Base-by-base conservation (phyloP, 805 yeast genomes). In the Nakazawaea holstii region DNA sequence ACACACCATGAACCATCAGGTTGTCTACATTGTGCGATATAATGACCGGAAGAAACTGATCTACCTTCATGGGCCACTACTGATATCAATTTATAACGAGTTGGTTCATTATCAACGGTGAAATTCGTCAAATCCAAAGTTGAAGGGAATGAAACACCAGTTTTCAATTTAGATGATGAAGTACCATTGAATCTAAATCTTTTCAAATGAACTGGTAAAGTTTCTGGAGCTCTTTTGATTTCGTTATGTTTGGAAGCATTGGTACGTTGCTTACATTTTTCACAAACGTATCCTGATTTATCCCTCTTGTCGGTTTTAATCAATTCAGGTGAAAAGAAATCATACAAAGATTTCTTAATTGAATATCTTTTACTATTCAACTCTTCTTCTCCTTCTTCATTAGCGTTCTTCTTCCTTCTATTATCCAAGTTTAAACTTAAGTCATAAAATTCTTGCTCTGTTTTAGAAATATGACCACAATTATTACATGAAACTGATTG, bases 61-160 rank as follows among this genome's bases (percentile, higher is more conserved):
- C 98, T 74, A 36, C 99, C 99, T 58, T 88, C 96, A 60, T 94
- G 99, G 4, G 90, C 92, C 51, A 92, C 87, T 14, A 92, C 96
- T 20, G 91, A 80, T 14, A 80, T 73, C 53, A 94, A 73, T 60
- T 82, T 84, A 66, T 94, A 94, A 33, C 70, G 67, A 5, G 77
- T 75, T 1, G 83, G 80, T 9, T 68, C 68, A 15, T 57, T 63
- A 40, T 61, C 61, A 6, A 77, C 74, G 29, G 77, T 76, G 62
- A 74, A 92, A 48, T 78, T 75, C 1, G 89, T 70, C 52, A 92
- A 65, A 59, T 91, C 94, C 48, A 94, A 69, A 46, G 75, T 77
- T 59, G 85, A 78, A 32, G 95, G 90, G 64, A 89, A 94, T 2
- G 81, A 72, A 46, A 94, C 90, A 33, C 86, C 81, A 55, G 90